Percentiles rank a stretch among this genome's conserved stretches.
These are phyloP conservation scores for Asclepias syriaca DNA, from an alignment of 257 asterid genomes.

Conservation along the genomic window DNA sequence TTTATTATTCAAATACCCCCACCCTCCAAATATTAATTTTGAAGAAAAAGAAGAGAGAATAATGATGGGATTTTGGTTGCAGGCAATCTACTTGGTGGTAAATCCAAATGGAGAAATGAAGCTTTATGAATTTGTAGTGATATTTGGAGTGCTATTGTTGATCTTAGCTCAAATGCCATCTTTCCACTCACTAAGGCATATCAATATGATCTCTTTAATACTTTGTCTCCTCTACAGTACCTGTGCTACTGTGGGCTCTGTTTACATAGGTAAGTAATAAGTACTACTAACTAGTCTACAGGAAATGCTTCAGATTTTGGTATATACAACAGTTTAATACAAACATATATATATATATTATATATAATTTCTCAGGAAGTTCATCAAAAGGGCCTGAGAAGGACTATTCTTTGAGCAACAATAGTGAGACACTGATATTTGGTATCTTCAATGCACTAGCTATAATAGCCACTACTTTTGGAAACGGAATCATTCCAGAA, in stretches of 20 bases:
- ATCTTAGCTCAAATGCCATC: slow-evolving; percentile 91
- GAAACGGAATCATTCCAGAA: slow-evolving; percentile 92
- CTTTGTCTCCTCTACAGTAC: slow-evolving; percentile 73
- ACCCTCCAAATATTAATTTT: background rate
- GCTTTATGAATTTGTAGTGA: slow-evolving; percentile 54
- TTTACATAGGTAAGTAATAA: slow-evolving; percentile 53
- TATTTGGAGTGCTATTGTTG: slow-evolving; percentile 77
- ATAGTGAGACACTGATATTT: slow-evolving; percentile 43
- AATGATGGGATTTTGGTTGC: slow-evolving; percentile 7
- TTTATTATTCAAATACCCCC: background rate
- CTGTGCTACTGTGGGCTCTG: slow-evolving; percentile 78
- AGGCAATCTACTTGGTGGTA: slow-evolving; percentile 62
- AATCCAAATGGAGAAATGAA: slow-evolving; percentile 60
- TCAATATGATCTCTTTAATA: slow-evolving; percentile 68
- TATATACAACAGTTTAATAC: background rate
- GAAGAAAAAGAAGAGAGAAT: too few species aligned
- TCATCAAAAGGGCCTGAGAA: slow-evolving; percentile 65
- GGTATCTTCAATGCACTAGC: slow-evolving; percentile 76
- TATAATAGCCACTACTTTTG: slow-evolving; percentile 83
- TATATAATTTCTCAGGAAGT: slow-evolving; percentile 51
- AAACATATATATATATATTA: background rate
- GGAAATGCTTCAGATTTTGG: background rate
- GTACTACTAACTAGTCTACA: background rate
- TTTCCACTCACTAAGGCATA: slow-evolving; percentile 84
- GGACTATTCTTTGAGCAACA: slow-evolving; percentile 48